Conservation (phyloP, 2,329 filamentous ascomycete species). For the Nemania abortiva region DNA sequence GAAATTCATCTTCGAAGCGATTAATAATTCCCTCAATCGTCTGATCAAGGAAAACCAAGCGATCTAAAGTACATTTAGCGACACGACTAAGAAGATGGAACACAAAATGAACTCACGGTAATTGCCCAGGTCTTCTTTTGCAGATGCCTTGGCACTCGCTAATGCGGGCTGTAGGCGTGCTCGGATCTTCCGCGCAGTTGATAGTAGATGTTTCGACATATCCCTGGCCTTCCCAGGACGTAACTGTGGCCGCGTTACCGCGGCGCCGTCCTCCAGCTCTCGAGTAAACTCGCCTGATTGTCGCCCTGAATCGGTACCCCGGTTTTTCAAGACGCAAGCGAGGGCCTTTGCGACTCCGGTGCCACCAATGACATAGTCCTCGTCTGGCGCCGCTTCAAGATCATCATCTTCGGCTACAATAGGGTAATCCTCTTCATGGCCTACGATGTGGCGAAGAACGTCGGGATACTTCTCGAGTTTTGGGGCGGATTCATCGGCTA, state of each 20-base stretch:
- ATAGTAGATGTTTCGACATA: conserved; percentile 90
- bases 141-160: conserved; percentile 75
- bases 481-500: conserved; percentile 50
- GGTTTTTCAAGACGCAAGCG: conserved; percentile 88
- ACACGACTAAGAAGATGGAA: conserved; percentile 11
- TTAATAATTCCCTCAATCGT: conserved; percentile 93
- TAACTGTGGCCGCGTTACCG: conserved; percentile 58
- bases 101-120: conserved; percentile 72
- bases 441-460: conserved; percentile 87
- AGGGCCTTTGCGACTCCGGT: conserved; percentile 96
- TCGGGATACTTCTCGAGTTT: conserved; percentile 73
- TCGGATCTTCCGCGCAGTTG: conserved; percentile 89
- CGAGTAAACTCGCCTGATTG: conserved; percentile 65
- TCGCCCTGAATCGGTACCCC: conserved; percentile 71
- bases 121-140: conserved; percentile 75
- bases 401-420: conserved; percentile 67
- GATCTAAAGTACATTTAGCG: conserved; percentile 63
- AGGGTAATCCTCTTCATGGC: conserved; percentile 67
- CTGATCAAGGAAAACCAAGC: conserved; percentile 86
- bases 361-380: conserved; percentile 95
- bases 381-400: conserved; percentile 79
- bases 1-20: conserved; percentile 96
- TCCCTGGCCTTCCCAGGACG: conserved; percentile 79
- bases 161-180: conserved; percentile 85
- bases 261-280: conserved; percentile 64